These are phyloP conservation scores for Colletotrichum costaricense DNA, from an alignment of 2,329 filamentous ascomycete species.

Conservation along the genomic window DNA sequence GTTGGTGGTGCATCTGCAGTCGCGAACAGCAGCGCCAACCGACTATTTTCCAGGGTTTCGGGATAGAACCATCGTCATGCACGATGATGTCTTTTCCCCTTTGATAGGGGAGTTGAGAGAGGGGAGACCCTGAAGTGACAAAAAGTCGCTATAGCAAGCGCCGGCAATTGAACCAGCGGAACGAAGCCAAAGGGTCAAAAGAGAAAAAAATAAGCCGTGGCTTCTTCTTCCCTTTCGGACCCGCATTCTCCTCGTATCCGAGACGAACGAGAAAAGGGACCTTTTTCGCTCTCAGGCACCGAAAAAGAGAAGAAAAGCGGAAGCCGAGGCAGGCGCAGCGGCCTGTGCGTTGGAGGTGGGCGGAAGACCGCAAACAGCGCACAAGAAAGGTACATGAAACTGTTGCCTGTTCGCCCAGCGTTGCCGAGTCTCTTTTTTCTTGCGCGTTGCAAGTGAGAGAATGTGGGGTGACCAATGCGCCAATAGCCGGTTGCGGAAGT, in stretches of 20 bases:
- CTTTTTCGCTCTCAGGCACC: not conserved
- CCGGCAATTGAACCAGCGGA: not conserved
- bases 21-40: not conserved
- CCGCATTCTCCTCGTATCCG: not conserved
- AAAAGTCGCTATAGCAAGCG: not conserved
- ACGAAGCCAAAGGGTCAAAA: not conserved
- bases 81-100: slow-evolving; percentile 19
- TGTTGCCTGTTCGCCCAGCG: slow-evolving; percentile 11
- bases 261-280: not conserved
- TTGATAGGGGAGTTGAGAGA: not conserved
- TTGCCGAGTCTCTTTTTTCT: not conserved
- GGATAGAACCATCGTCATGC: slow-evolving; percentile 1
- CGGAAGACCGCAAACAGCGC: not conserved
- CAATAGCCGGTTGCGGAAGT: slow-evolving; percentile 8
- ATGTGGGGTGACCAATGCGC: not conserved
- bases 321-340: not conserved
- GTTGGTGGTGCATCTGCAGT: not conserved
- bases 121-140: not conserved
- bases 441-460: not conserved
- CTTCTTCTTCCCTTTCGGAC: not conserved
- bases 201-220: not conserved
- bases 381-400: slow-evolving; percentile 6
- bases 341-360: not conserved
- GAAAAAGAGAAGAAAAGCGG: not conserved
- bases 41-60: not conserved